These are phyloP conservation scores for Phyllosticta capitalensis DNA, from an alignment of 2,329 filamentous ascomycete species.

Conservation along the genomic window DNA sequence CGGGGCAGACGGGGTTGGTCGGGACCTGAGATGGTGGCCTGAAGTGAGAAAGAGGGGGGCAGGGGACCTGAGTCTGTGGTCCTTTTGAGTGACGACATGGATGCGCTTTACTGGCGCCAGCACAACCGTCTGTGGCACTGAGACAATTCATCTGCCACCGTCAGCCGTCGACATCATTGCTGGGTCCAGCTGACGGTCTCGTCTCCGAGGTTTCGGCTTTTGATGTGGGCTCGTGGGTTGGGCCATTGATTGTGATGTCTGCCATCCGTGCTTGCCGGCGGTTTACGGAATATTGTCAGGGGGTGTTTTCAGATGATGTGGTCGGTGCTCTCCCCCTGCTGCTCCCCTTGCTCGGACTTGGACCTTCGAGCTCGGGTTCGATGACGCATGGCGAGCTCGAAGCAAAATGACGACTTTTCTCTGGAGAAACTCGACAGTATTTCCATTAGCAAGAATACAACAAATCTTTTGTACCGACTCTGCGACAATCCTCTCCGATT, in stretches of 20 bases:
- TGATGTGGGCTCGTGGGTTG: not conserved
- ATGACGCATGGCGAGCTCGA: not conserved
- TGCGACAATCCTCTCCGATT: not conserved
- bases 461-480: not conserved
- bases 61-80: not conserved
- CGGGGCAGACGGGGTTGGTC: not conserved
- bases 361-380: not conserved
- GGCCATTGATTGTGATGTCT: not conserved
- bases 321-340: not conserved
- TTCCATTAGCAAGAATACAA: not conserved
- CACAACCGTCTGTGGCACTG: not conserved
- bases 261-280: not conserved
- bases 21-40: not conserved
- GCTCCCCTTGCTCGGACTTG: not conserved
- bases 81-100: not conserved
- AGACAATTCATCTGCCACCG: not conserved
- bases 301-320: not conserved
- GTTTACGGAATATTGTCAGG: not conserved
- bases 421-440: not conserved
- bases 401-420: not conserved
- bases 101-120: not conserved
- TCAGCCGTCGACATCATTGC: not conserved
- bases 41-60: too few species aligned
- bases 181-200: not conserved
- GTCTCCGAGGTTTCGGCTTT: not conserved